These are phyloP conservation scores for Phaeomoniella chlamydospora DNA, from an alignment of 2,329 filamentous ascomycete species.

Conservation along the genomic window DNA sequence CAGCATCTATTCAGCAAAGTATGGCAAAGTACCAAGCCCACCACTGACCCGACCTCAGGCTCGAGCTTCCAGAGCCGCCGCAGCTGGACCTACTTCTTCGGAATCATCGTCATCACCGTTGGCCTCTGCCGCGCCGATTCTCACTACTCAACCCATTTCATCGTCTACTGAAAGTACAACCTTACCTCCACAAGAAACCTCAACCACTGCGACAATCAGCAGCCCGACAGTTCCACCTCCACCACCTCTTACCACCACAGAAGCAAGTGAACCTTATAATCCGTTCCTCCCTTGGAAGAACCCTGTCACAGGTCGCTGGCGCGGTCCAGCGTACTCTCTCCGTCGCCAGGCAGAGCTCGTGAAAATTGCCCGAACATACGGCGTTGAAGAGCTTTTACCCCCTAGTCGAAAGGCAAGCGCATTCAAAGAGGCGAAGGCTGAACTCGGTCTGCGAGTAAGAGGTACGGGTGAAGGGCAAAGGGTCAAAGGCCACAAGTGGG, in stretches of 20 bases:
- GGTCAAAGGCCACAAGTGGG: constrained; percentile 92
- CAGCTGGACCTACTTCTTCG: neutral
- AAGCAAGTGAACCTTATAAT: constrained; percentile 49
- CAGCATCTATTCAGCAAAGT: constrained; percentile 27
- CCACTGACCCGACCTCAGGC: constrained; percentile 8
- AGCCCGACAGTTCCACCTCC: constrained; percentile 17
- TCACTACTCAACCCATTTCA: constrained; percentile 9
- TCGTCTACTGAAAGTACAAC: constrained; percentile 2
- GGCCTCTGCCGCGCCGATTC: constrained; percentile 34
- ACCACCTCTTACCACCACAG: constrained; percentile 19
- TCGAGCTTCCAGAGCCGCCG: constrained; percentile 1
- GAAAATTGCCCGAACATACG: constrained; percentile 65
- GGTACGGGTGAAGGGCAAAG: constrained; percentile 83
- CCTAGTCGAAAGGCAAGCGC: constrained; percentile 62
- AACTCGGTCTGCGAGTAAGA: constrained; percentile 72
- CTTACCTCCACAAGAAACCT: constrained; percentile 22
- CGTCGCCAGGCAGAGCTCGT: constrained; percentile 82
- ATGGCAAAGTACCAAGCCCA: constrained; percentile 13
- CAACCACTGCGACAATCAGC: constrained; percentile 26
- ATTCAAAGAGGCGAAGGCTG: constrained; percentile 51
- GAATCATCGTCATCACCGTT: constrained; percentile 5
- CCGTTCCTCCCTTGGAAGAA: constrained; percentile 75
- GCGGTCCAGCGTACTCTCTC: constrained; percentile 68
- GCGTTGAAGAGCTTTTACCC: constrained; percentile 69
- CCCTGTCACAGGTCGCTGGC: constrained; percentile 66